Evolutionary conservation across 768 basidiomycete species (phyloP).

Genomic region (Lyophyllum decastes): DNA sequence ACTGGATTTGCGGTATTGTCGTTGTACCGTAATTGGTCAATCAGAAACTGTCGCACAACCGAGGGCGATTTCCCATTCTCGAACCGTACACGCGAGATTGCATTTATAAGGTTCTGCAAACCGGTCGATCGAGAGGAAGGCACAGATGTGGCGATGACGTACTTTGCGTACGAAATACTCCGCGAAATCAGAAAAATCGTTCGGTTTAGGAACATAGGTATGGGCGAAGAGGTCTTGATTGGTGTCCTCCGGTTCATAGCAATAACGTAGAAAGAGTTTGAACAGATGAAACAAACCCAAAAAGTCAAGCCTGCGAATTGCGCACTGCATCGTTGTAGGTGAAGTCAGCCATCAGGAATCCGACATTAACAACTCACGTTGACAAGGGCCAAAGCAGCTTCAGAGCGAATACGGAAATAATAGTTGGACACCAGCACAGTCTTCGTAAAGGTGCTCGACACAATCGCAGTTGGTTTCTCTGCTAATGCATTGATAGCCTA

Average conservation of each 20-base stretch:
- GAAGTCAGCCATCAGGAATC: conserved; percentile 5
- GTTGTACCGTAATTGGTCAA: conserved; percentile 92
- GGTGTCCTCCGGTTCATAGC: conserved; percentile 83
- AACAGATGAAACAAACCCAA: conserved; percentile 94
- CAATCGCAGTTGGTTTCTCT: conserved; percentile 79
- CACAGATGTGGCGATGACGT: conserved; percentile 18
- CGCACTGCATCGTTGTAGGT: conserved; percentile 57
- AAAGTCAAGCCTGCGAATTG: conserved; percentile 79
- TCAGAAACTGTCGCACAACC: conserved; percentile 83
- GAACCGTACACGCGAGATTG: conserved; percentile 85
- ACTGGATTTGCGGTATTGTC: conserved; percentile 93
- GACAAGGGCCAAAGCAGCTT: conserved; percentile 85
- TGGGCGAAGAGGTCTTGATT: conserved; percentile 84
- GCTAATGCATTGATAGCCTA: conserved; percentile 91
- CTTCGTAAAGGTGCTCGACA: conserved; percentile 90
- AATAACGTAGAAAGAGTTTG: conserved; percentile 90
- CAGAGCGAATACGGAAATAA: conserved; percentile 93
- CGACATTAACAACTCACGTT: conserved; percentile 50
- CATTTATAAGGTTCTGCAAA: conserved; percentile 70
- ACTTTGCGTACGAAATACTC: conserved; percentile 98
- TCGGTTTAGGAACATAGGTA: conserved; percentile 92
- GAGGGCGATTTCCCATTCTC: conserved; percentile 85
- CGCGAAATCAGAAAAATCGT: conserved; percentile 88
- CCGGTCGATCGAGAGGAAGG: background rate
- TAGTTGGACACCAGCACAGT: conserved; percentile 94